Evolutionary conservation across 768 basidiomycete species (phyloP).

Genomic region (Leccinum aurantiacum): DNA sequence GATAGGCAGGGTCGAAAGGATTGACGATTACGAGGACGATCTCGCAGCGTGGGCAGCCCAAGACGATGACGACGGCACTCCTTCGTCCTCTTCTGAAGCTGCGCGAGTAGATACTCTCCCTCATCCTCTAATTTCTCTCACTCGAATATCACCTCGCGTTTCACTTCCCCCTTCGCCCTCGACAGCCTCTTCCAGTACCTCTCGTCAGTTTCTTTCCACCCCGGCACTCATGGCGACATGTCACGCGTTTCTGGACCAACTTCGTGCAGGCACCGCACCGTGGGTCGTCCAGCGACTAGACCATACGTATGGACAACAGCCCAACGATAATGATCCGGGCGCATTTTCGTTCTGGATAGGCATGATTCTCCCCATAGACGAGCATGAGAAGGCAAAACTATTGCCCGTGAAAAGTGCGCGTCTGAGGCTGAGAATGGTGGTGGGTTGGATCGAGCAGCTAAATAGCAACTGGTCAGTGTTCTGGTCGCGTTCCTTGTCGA

Average conservation of each 20-base stretch:
- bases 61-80: slow-evolving; percentile 7
- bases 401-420: slow-evolving; percentile 77
- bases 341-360: slow-evolving; percentile 91
- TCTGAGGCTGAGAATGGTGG: slow-evolving; percentile 79
- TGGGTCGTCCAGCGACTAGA: slow-evolving; percentile 92
- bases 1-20: slow-evolving; percentile 76
- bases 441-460: slow-evolving; percentile 91
- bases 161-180: slow-evolving; percentile 12
- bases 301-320: slow-evolving; percentile 76
- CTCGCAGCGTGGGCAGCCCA: slow-evolving; percentile 27
- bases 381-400: slow-evolving; percentile 84
- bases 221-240: slow-evolving; percentile 50
- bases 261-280: slow-evolving; percentile 73
- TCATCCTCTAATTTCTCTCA: slow-evolving; percentile 14
- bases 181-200: slow-evolving; percentile 1
- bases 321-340: slow-evolving; percentile 55
- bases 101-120: slow-evolving; percentile 8
- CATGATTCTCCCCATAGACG: slow-evolving; percentile 86
- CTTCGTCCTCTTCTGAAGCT: slow-evolving; percentile 12
- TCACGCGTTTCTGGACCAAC: slow-evolving; percentile 57
- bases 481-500: slow-evolving; percentile 14
- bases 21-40: slow-evolving; percentile 38
- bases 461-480: slow-evolving; percentile 51
- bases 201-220: slow-evolving; percentile 21
- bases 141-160: slow-evolving; percentile 15